Base-by-base conservation (phyloP, 805 yeast species). In the Sugiyamaella valdiviana region DNA sequence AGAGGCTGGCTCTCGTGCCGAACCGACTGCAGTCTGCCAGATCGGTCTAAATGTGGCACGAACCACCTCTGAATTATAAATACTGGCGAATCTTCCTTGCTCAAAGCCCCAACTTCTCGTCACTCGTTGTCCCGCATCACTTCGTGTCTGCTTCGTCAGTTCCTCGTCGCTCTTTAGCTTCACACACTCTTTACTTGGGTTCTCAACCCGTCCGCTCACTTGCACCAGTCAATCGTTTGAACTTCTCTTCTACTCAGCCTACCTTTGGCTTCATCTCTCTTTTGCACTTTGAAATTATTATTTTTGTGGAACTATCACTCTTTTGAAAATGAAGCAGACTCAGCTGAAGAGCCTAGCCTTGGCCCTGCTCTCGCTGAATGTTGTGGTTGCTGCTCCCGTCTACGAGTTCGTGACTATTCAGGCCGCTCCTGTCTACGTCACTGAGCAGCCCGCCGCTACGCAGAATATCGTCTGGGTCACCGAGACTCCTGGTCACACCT, bases 391-490 rank as follows among this genome's bases (percentile, higher is more conserved):
- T 5, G 48, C 48, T n/a, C 48, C 48, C 5, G 48, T 45, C 22
- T 37, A 37, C 43, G 63, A 53, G 24, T 58, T 45, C 38, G 51
- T 49, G n/a, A 59, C 63, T 9, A 49, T 45, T 2, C 36, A 49
- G 5, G 44, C 44, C 17, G 51, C 50, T 21, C 53, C 59, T 10
- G 53, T 41, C 15, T 40, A 41, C 24, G 55, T 48, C 20, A 53
- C 50, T 45, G 51, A 50, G 14, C 45, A 46, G 15, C 46, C 48
- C 5, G 38, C 46, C 24, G 43, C 49, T 36, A n/a, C n/a, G n/a
- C n/a, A n/a, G n/a, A 36, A 43, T 35, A 50, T 46, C 29, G 36
- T 36, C 9, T 43, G 36, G 22, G 22, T 10, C 9, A 26, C 44
- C 26, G 20, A 22, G 29, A 23, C 20, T 29, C 36, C 44, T 12